Conservation (phyloP, 495 filamentous ascomycete genomes). For the Penicillium coffeae region DNA sequence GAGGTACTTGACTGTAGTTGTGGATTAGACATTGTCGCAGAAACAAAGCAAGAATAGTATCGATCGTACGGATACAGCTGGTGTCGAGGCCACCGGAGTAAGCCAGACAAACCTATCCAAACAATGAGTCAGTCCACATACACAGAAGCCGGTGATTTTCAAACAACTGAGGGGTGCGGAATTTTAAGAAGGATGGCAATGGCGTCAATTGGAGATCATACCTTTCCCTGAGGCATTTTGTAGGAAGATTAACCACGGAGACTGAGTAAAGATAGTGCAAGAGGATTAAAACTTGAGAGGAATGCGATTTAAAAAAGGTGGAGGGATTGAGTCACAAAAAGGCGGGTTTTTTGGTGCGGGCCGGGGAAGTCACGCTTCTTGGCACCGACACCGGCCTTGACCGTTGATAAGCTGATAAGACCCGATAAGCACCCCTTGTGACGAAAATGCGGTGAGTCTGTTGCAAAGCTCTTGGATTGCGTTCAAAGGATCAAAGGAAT, state of each 20-base stretch:
- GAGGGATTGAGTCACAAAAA: slow-evolving; percentile 36
- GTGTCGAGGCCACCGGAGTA: slow-evolving; percentile 61
- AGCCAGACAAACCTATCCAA: slow-evolving; percentile 34
- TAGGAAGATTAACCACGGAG: slow-evolving; percentile 2
- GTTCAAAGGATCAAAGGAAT: too few relatives aligned
- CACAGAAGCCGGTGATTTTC: neutral
- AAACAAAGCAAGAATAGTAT: neutral
- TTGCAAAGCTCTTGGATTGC: too few relatives aligned
- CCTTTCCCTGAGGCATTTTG: slow-evolving; percentile 31
- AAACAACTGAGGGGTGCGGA: neutral
- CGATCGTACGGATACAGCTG: slow-evolving; percentile 51
- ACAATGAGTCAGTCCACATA: slow-evolving; percentile 12
- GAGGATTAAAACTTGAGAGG: slow-evolving; percentile 5
- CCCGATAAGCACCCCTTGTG: slow-evolving; percentile 15
- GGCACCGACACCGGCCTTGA: slow-evolving; percentile 22
- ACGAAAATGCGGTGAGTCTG: neutral
- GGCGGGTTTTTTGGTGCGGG: slow-evolving; percentile 27
- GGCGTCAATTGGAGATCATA: slow-evolving; percentile 11
- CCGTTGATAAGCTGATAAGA: slow-evolving; percentile 10
- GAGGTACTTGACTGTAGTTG: slow-evolving; percentile 52
- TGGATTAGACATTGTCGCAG: slow-evolving; percentile 17
- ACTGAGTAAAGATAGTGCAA: slow-evolving; percentile 1
- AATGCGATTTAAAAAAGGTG: slow-evolving; percentile 13
- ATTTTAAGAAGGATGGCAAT: neutral
- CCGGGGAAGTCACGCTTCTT: slow-evolving; percentile 22